Base-by-base conservation (phyloP, 1,284 basidiomycete genomes). In the Hortiboletus rubellus region DNA sequence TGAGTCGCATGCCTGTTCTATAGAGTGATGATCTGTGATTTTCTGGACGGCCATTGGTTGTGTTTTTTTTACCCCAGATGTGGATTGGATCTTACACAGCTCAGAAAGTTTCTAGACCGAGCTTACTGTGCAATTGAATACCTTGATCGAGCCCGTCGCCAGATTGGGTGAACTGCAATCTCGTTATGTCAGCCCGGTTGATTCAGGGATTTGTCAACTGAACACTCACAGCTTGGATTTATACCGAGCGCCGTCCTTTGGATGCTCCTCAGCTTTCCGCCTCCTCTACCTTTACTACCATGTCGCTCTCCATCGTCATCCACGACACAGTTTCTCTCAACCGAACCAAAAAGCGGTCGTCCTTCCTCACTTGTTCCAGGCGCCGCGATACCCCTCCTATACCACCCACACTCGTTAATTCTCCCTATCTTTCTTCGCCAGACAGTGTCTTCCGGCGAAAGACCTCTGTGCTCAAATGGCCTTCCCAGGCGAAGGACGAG, bases 331-430 rank as follows among this genome's bases (percentile, higher is more conserved):
- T 60, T 7, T 24, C 58, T 5, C n/a, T 31, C 24, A 31, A 41
- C 52, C 52, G 24, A 14, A 30, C 50, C 27, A 59, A 54, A 45
- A 61, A 44, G 50, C 62, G 72, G 15, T 62, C 71, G 1, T 49
- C 56, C 6, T 22, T 64, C 11, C 50, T 72, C 40, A 44, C 52
- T 2, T 46, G 59, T 37, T 33, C 52, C 41, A 59, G 43, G 44
- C 61, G 27, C n/a, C 45, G n/a, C 14, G 60, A 65, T 46, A 45
- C 66, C 41, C n/a, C 57, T 31, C 85, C 84, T 37, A 76, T 86
- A 2, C 84, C 84, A 0, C 84, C 84, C 7, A 80, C 82, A 0
- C 78, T 86, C 49, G 66, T 77, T 31, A 70, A 80, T 38, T 85
- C 82, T 0, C 82, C 81, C 8, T 74, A 80, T 64, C 78, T 85